Evolutionary conservation across 805 yeast species (phyloP).

Genomic region (Metschnikowia koreensis): DNA sequence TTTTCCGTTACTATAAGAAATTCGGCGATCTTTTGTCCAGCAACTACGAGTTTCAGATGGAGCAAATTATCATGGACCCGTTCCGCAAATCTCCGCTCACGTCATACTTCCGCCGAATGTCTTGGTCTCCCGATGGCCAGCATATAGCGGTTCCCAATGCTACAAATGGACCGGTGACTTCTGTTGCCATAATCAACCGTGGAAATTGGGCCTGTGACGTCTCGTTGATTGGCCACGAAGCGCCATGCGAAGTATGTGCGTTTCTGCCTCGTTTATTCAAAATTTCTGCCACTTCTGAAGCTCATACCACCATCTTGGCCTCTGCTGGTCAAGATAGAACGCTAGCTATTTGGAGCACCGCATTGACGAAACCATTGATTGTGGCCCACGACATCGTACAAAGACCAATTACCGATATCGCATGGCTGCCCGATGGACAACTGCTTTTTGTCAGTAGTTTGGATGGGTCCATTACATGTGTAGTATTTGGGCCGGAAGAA

Average conservation of each 20-base stretch:
- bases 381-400: constrained; percentile 73
- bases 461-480: constrained; percentile 76
- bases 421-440: constrained; percentile 85
- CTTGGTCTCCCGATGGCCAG: constrained; percentile 93
- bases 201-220: constrained; percentile 79
- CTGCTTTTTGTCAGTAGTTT: constrained; percentile 72
- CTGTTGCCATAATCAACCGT: constrained; percentile 70
- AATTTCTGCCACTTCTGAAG: constrained; percentile 17
- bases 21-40: constrained; percentile 45
- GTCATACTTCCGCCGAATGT: constrained; percentile 79
- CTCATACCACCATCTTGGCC: constrained; percentile 72
- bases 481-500: constrained; percentile 62
- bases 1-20: constrained; percentile 77
- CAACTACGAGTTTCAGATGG: constrained; percentile 82
- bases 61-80: constrained; percentile 78
- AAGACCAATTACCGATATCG: constrained; percentile 81
- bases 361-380: constrained; percentile 69
- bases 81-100: constrained; percentile 87
- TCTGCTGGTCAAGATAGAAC: constrained; percentile 95
- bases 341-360: constrained; percentile 84
- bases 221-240: constrained; percentile 77
- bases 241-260: constrained; percentile 78
- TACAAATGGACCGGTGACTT: constrained; percentile 75
- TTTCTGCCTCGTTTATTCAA: constrained; percentile 71
- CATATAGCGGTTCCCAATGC: constrained; percentile 85